These are phyloP conservation scores for Leucosporidium yakuticum DNA, from an alignment of 768 basidiomycete genomes.

Conservation along the genomic window DNA sequence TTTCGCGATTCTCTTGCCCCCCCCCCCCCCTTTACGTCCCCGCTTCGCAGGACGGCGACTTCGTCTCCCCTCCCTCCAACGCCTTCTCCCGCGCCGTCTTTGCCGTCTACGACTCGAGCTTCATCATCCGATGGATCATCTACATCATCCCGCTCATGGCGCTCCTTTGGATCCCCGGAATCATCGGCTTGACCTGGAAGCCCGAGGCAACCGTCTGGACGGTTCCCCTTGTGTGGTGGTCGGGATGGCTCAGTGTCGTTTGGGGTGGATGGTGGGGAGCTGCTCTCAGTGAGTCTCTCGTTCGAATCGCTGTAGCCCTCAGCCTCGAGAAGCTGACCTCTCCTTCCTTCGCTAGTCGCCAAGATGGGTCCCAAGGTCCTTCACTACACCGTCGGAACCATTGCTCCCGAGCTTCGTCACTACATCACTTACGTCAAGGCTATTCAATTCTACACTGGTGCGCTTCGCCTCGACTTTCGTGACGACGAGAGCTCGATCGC, in stretches of 20 bases:
- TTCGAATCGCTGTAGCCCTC: constrained; percentile 7
- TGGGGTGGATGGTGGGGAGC: constrained; percentile 87
- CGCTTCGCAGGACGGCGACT: constrained; percentile 15
- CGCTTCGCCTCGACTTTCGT: too few species aligned
- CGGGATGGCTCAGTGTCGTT: constrained; percentile 67
- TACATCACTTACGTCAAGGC: constrained; percentile 75
- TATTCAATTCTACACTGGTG: constrained; percentile 53
- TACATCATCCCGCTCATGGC: constrained; percentile 67
- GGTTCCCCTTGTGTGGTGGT: constrained; percentile 39
- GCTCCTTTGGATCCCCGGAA: constrained; percentile 67
- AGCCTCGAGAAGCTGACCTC: constrained; percentile 3
- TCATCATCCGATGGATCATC: constrained; percentile 44
- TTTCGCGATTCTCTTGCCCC: too few species aligned
- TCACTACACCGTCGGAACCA: constrained; percentile 59
- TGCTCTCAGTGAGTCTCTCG: constrained; percentile 49
- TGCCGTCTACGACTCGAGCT: constrained; percentile 31
- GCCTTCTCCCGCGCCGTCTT: constrained; percentile 23
- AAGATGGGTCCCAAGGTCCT: constrained; percentile 43
- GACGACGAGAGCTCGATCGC: too few species aligned
- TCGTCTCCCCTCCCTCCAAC: constrained; percentile 13
- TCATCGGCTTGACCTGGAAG: constrained; percentile 56
- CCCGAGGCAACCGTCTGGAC: constrained; percentile 53
- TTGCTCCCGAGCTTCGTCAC: constrained; percentile 62
- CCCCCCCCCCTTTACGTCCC: background rate
- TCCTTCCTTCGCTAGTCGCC: constrained; percentile 65